Evolutionary conservation across 148 eudicot genomes (phyloP), one percentile per base, ranked within the genome.

Genomic region (Euryodendron excelsum): DNA sequence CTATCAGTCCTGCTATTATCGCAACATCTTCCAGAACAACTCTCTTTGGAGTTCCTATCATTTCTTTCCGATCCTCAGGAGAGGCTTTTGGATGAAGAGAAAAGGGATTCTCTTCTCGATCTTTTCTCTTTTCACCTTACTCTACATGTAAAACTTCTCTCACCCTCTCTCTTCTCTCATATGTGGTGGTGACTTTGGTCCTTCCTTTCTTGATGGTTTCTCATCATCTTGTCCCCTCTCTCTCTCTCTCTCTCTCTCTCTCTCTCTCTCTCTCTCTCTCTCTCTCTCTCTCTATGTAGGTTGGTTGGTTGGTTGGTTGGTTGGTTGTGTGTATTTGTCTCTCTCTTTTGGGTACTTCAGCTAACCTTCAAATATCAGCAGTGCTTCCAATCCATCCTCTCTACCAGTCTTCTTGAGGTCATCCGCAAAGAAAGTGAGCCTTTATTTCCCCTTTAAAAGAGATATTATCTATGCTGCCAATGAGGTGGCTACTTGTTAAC

Each of bases 1-100:
- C 84, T 27, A 90, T 81, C 76, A 89, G 80, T 18, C 97, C 97
- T n/a, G 73, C 82, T 53, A 92, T 72, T 50, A 90, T 74, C 48
- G 66, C 80, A 50, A 88, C 7, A 48, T 92, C 84, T 74, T 90
- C 94, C 13, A 86, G 34, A 75, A 78, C 41, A 18, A 69, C 78
- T 61, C 59, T 78, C 63, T 85, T 87, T 37, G n/a, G 23, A 56
- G n/a, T n/a, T n/a, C 27, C 75, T 53, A 39, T 41, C 77, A 8
- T 61, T 53, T 18, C 7, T 27, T 17, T 34, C 53, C 31, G n/a
- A n/a, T 6, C 3, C n/a, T 18, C 60, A 25, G 4, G 25, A 23
- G 39, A 44, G 60, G 50, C 56, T 47, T 15, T 47, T 27, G n/a
- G n/a, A n/a, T n/a, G n/a, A n/a, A n/a, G n/a, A n/a, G n/a, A n/a